Evolutionary conservation across 345 rosid species (phyloP).

Genomic region (Rubroshorea leprosula): DNA sequence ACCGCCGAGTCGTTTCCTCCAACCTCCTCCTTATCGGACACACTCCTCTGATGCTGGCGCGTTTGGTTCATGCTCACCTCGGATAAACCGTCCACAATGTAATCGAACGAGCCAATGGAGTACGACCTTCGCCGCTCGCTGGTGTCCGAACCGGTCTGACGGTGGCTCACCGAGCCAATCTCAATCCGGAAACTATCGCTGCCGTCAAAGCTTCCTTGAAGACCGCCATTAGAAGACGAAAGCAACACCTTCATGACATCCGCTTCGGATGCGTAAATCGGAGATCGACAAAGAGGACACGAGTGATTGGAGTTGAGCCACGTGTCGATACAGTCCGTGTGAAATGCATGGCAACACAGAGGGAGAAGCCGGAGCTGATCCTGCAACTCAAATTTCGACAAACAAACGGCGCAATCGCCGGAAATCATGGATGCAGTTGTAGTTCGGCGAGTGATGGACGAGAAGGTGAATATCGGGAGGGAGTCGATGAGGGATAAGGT

Average conservation of each 20-base stretch:
- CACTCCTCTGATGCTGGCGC: constrained; percentile 27
- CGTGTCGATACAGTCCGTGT: constrained; percentile 65
- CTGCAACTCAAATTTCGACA: constrained; percentile 63
- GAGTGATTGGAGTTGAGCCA: constrained; percentile 72
- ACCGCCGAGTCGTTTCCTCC: constrained; percentile 11
- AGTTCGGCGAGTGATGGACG: constrained; percentile 62
- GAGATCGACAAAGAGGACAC: constrained; percentile 88
- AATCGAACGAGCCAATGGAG: constrained; percentile 75
- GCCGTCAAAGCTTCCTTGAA: not conserved
- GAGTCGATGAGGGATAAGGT: constrained; percentile 41
- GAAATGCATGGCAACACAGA: constrained; percentile 89
- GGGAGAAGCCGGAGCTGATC: constrained; percentile 88
- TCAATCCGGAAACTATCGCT: constrained; percentile 68
- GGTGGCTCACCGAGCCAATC: constrained; percentile 83
- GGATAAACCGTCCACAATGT: constrained; percentile 65
- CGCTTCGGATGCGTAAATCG: constrained; percentile 57
- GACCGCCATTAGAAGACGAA: constrained; percentile 2
- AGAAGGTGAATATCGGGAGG: constrained; percentile 73
- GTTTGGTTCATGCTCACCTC: constrained; percentile 49
- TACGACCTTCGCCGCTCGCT: constrained; percentile 43
- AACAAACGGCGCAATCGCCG: constrained; percentile 81
- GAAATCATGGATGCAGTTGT: constrained; percentile 18
- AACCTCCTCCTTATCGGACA: constrained; percentile 49
- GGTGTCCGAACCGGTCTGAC: constrained; percentile 22
- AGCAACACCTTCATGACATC: constrained; percentile 46